Conservation (phyloP, 2,329 filamentous ascomycete genomes). For the Aspergillus fischeri region DNA sequence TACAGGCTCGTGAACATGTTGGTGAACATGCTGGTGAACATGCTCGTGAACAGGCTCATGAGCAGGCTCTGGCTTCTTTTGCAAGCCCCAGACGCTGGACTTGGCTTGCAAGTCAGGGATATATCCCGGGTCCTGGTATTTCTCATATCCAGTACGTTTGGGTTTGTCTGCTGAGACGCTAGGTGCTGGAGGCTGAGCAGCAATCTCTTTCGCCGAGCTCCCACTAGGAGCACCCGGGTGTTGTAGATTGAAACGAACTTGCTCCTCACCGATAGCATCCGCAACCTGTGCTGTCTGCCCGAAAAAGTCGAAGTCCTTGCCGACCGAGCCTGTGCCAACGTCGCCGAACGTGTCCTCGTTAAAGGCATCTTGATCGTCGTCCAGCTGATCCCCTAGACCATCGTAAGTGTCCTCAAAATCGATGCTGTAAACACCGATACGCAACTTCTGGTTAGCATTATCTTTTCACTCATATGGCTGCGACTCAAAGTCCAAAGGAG, state of each 20-base stretch:
- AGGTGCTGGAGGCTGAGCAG: conserved; percentile 44
- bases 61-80: conserved; percentile 30
- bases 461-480: not conserved
- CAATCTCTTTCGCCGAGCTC: conserved; percentile 28
- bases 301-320: conserved; percentile 97
- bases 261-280: conserved; percentile 83
- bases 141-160: conserved; percentile 80
- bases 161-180: conserved; percentile 48
- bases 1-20: conserved; percentile 16
- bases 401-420: conserved; percentile 99
- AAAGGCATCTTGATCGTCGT: conserved; percentile 88
- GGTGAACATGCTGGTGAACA: conserved; percentile 2
- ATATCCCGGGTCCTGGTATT: conserved; percentile 78
- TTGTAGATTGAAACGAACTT: conserved; percentile 75
- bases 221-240: conserved; percentile 48
- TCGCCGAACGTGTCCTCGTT: conserved; percentile 92
- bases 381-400: conserved; percentile 82
- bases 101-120: conserved; percentile 90
- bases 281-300: conserved; percentile 85
- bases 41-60: conserved; percentile 7
- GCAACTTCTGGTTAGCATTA: not conserved
- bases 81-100: conserved; percentile 83
- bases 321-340: conserved; percentile 52
- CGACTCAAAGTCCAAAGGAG: conserved; percentile 15
- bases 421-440: conserved; percentile 45